Evolutionary conservation across 2,329 filamentous ascomycete genomes (phyloP).

Genomic region (Aspergillus pseudotamarii): DNA sequence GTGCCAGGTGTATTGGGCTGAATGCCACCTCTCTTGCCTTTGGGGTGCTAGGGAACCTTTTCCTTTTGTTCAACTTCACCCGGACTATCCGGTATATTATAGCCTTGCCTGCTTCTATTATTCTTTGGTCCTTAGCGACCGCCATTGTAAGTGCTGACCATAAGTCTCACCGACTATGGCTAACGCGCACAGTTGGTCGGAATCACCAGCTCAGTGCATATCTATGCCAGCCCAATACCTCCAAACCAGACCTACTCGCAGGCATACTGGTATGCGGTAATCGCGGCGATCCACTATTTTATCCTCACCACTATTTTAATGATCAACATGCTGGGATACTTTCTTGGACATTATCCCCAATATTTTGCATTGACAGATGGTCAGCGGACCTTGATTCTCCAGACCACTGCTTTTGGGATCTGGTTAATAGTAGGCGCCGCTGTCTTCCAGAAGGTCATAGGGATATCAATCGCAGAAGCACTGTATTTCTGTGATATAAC

Average conservation of each 20-base stretch:
- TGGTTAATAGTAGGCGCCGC: conserved; percentile 79
- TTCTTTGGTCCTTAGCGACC: conserved; percentile 71
- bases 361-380: conserved; percentile 77
- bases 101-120: conserved; percentile 80
- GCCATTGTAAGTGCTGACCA: conserved; percentile 52
- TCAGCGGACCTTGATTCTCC: conserved; percentile 85
- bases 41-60: conserved; percentile 77
- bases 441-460: conserved; percentile 72
- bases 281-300: conserved; percentile 78
- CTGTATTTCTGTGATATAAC: conserved; percentile 79
- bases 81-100: conserved; percentile 76
- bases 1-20: conserved; percentile 65
- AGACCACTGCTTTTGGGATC: conserved; percentile 82
- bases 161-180: neutral
- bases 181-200: conserved; percentile 58
- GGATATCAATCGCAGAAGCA: conserved; percentile 75
- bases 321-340: conserved; percentile 78
- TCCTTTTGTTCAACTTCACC: conserved; percentile 86
- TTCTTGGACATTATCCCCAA: conserved; percentile 72
- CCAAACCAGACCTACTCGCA: conserved; percentile 67
- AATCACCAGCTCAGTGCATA: conserved; percentile 66
- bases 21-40: conserved; percentile 78
- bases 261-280: conserved; percentile 84
- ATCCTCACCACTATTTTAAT: conserved; percentile 75
- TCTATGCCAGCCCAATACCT: conserved; percentile 56